These are phyloP conservation scores for Verbascum thapsus DNA, from an alignment of 257 asterid genomes.

Conservation along the genomic window DNA sequence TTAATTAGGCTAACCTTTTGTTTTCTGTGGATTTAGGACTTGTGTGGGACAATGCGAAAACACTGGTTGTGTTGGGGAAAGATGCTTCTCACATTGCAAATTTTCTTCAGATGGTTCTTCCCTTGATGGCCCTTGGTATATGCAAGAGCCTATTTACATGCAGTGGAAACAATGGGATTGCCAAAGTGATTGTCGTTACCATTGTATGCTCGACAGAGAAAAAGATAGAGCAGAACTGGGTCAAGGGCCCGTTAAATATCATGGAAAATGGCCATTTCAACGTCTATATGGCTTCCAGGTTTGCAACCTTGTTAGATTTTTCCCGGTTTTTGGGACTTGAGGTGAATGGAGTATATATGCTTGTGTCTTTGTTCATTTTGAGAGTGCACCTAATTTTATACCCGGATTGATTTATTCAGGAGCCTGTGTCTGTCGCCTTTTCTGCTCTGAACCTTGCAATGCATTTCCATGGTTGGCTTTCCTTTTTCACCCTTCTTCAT, in stretches of 20 bases:
- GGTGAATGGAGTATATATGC: slow-evolving; percentile 10
- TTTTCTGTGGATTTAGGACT: slow-evolving; percentile 41
- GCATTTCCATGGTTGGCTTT: slow-evolving; percentile 77
- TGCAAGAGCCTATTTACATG: slow-evolving; percentile 49
- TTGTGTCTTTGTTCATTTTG: background rate
- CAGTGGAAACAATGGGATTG: slow-evolving; percentile 70
- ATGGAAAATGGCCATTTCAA: slow-evolving; percentile 73
- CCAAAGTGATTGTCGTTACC: slow-evolving; percentile 62
- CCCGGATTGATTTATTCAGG: slow-evolving; percentile 49
- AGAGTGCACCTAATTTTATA: slow-evolving; percentile 22
- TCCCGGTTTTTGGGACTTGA: slow-evolving; percentile 1
- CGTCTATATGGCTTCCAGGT: slow-evolving; percentile 69
- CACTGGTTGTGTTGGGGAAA: slow-evolving; percentile 68
- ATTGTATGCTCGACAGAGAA: slow-evolving; percentile 69
- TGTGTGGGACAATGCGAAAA: slow-evolving; percentile 64
- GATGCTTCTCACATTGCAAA: slow-evolving; percentile 63
- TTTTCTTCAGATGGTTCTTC: slow-evolving; percentile 47
- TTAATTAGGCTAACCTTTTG: slow-evolving; percentile 14
- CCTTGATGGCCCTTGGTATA: slow-evolving; percentile 44
- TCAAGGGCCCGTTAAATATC: slow-evolving; percentile 60
- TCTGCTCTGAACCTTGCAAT: slow-evolving; percentile 66
- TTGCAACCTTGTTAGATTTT: slow-evolving; percentile 28
- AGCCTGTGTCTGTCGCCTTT: slow-evolving; percentile 63
- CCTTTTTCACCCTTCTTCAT: slow-evolving; percentile 51
- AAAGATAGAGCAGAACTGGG: slow-evolving; percentile 60